These are phyloP conservation scores for Cladosporium colombiae DNA, from an alignment of 2,329 filamentous ascomycete species.

Conservation along the genomic window DNA sequence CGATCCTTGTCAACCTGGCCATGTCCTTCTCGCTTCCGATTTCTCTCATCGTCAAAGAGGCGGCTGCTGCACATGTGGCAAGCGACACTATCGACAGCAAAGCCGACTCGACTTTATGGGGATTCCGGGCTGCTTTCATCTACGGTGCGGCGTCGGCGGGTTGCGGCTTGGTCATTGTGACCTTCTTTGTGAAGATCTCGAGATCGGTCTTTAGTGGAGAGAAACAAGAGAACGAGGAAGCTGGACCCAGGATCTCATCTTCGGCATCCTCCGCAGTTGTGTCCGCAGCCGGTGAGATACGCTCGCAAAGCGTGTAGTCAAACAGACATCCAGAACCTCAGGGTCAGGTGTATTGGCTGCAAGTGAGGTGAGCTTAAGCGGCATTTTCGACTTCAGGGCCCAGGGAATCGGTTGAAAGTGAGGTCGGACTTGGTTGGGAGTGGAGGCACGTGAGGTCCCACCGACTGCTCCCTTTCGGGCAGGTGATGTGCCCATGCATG, in stretches of 20 bases:
- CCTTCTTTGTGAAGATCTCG: conserved; percentile 34
- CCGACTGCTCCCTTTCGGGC: conserved; percentile 11
- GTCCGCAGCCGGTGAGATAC: not conserved
- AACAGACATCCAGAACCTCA: not conserved
- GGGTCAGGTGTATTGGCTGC: not conserved
- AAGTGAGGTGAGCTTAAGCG: not conserved
- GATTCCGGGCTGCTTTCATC: conserved; percentile 33
- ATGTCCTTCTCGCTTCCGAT: conserved; percentile 40
- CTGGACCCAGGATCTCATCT: not conserved
- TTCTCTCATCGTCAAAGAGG: conserved; percentile 31
- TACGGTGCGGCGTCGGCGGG: conserved; percentile 36
- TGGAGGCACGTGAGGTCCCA: conserved; percentile 5
- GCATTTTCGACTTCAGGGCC: not conserved
- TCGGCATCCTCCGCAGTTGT: not conserved
- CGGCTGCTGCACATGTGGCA: not conserved
- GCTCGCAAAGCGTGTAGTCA: not conserved
- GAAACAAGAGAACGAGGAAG: conserved; percentile 27
- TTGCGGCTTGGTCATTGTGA: conserved; percentile 31
- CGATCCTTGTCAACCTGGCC: conserved; percentile 40
- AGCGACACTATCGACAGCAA: not conserved
- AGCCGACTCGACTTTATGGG: conserved; percentile 20
- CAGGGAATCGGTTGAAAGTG: not conserved
- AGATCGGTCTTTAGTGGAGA: conserved; percentile 26
- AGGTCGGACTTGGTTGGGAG: not conserved
- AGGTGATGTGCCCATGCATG: conserved; percentile 13